These are phyloP conservation scores for Cyclotella choctawhatcheeana DNA, from an alignment of 108 stramenopile species.

Conservation along the genomic window DNA sequence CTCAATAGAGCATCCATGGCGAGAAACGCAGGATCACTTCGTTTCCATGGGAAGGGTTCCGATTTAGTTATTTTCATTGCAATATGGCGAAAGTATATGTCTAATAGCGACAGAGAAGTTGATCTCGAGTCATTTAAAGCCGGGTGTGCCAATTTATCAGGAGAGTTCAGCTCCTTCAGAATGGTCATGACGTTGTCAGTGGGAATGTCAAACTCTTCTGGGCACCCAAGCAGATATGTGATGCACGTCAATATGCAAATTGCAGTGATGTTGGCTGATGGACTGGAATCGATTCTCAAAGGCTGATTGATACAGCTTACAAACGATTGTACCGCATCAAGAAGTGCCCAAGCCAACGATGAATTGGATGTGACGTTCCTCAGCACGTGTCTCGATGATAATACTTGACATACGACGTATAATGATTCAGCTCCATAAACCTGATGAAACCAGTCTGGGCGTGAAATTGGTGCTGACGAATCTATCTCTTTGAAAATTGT, in stretches of 20 bases:
- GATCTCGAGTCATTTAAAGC: neutral
- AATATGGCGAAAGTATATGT: conserved; percentile 36
- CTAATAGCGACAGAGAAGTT: too few relatives aligned
- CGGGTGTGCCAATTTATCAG: neutral
- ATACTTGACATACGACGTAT: conserved; percentile 8
- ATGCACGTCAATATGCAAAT: conserved; percentile 29
- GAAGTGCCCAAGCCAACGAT: conserved; percentile 40
- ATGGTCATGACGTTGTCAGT: conserved; percentile 13
- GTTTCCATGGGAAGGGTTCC: conserved; percentile 47
- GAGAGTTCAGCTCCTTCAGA: conserved; percentile 25
- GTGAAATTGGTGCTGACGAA: conserved; percentile 10
- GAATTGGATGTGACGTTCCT: conserved; percentile 22
- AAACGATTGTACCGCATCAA: conserved; percentile 32
- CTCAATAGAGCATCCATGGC: conserved; percentile 34
- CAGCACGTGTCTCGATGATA: conserved; percentile 12
- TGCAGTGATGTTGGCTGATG: conserved; percentile 15
- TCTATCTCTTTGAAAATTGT: conserved; percentile 20
- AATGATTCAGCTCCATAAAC: conserved; percentile 4
- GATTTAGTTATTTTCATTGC: conserved; percentile 13
- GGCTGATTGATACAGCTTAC: conserved; percentile 7
- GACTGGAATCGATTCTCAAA: conserved; percentile 19
- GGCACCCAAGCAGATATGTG: conserved; percentile 38
- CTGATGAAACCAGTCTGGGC: conserved; percentile 33
- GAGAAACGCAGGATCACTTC: conserved; percentile 26
- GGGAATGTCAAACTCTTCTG: conserved; percentile 19